phyloP scores from a whole-genome alignment of 2,329 filamentous ascomycete species.

The Diatrype stigma region DNA sequence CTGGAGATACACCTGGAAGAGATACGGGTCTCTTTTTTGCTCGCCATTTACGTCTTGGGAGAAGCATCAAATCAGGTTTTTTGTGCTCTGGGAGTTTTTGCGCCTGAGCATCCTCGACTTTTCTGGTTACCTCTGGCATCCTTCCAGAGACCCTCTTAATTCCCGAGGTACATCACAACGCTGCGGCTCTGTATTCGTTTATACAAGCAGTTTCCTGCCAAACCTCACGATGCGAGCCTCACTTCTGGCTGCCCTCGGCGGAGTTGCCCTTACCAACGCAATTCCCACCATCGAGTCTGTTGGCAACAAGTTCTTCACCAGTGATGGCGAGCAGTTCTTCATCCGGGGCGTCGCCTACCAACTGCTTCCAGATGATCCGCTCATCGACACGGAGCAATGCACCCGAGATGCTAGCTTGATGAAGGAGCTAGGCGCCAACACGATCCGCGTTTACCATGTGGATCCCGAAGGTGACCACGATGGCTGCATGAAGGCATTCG shows the following conservation, averaged over 20 bases:
- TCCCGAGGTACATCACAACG: not conserved
- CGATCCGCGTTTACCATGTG: slow-evolving; percentile 86
- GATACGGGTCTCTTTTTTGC: not conserved
- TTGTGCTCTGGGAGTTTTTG: not conserved
- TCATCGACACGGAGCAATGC: slow-evolving; percentile 73
- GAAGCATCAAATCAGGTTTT: not conserved
- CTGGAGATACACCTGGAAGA: too few relatives aligned
- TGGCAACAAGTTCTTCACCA: slow-evolving; percentile 82
- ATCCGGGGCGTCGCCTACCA: slow-evolving; percentile 79
- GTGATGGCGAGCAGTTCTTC: slow-evolving; percentile 76
- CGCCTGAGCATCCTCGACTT: not conserved
- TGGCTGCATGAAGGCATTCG: slow-evolving; percentile 77
- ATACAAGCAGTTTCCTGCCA: slow-evolving; percentile 4
- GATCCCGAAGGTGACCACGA: slow-evolving; percentile 67
- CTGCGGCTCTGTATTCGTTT: not conserved
- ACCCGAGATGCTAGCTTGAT: slow-evolving; percentile 70
- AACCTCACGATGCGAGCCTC: slow-evolving; percentile 34
- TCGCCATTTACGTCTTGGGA: not conserved
- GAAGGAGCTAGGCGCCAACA: slow-evolving; percentile 75
- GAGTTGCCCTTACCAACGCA: slow-evolving; percentile 32
- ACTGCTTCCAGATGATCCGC: slow-evolving; percentile 62
- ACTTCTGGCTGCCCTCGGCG: slow-evolving; percentile 29
- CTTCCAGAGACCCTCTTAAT: not conserved
- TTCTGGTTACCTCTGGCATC: not conserved
- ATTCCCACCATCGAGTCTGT: slow-evolving; percentile 50